Conservation (phyloP, 305 asterid species). For the Nicotiana rustica region DNA sequence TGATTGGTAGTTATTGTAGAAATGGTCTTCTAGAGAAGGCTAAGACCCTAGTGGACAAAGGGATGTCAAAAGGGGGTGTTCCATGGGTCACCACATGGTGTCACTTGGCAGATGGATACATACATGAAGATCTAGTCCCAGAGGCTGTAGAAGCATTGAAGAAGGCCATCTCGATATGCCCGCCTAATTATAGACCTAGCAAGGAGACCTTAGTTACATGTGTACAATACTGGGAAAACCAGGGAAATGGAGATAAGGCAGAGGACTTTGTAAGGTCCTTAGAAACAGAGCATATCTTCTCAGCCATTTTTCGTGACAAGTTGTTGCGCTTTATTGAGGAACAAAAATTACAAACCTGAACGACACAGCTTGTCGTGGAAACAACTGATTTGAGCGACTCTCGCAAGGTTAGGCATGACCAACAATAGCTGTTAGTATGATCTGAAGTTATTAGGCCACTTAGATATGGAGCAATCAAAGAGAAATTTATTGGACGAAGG, state of each 20-base stretch:
- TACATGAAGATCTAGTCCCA: conserved; percentile 44
- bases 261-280: conserved; percentile 47
- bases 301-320: conserved; percentile 40
- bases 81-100: conserved; percentile 63
- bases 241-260: conserved; percentile 45
- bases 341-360: not conserved
- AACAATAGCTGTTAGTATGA: not conserved
- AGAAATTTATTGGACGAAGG: not conserved
- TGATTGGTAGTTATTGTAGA: conserved; percentile 62
- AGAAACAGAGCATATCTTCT: conserved; percentile 36
- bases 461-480: conserved; percentile 11
- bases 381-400: not conserved
- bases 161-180: conserved; percentile 61
- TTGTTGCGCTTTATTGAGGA: conserved; percentile 34
- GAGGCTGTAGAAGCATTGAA: conserved; percentile 60
- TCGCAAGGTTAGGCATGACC: not conserved
- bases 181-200: conserved; percentile 44
- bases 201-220: conserved; percentile 56
- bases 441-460: not conserved
- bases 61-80: conserved; percentile 55
- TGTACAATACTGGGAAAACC: conserved; percentile 53
- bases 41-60: conserved; percentile 52
- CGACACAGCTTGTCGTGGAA: not conserved
- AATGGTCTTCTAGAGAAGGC: conserved; percentile 62
- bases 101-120: conserved; percentile 61